Base-by-base conservation (phyloP, 2,329 filamentous ascomycete genomes). In the Diaporthe sp. region DNA sequence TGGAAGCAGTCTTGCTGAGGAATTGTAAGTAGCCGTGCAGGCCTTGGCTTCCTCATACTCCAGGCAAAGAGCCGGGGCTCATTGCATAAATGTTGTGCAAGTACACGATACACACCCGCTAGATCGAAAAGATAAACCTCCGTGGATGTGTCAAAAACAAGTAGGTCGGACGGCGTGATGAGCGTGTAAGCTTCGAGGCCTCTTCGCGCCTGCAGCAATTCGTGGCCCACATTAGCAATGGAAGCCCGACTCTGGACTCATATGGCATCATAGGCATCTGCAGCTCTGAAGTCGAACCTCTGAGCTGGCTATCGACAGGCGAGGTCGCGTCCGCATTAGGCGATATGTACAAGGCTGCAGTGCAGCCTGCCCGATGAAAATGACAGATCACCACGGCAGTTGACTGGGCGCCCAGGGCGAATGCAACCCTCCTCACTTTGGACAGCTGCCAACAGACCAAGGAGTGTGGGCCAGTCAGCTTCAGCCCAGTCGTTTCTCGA, bases 371-470 rank as follows among this genome's bases (percentile, higher is more conserved):
- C 58, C 61, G 58, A 46, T 65, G 31, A 73, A 72, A 72, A 77
- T 77, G 75, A 77, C 46, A 73, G 62, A 67, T 77, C 75, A 75
- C 17, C 57, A 71, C 75, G 75, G 75, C 75, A 77, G 73, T 77
- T 77, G 75, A 53, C 70, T 70, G 65, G 61, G 57, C 31, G 49
- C 57, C 73, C 55, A 75, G 72, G 55, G 62, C 62, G 57, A 71
- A 75, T 75, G 73, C 73, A 75, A 75, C 73, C 19, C 55, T 73
- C 53, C 39, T 53, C 49, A 7, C 31, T 51, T 69, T 51, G 68
- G 61, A 19, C 55, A 72, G 70, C 70, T 15, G 70, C 57, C 70
- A 72, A 51, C 49, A 57, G 62, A 39, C 62, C 57, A 67, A 31
- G 34, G 5, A 7, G 51, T 31, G 55, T 44, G 44, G 75, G 37